Conservation (phyloP, 139 green algal species). For the Chlorella ohadii region DNA sequence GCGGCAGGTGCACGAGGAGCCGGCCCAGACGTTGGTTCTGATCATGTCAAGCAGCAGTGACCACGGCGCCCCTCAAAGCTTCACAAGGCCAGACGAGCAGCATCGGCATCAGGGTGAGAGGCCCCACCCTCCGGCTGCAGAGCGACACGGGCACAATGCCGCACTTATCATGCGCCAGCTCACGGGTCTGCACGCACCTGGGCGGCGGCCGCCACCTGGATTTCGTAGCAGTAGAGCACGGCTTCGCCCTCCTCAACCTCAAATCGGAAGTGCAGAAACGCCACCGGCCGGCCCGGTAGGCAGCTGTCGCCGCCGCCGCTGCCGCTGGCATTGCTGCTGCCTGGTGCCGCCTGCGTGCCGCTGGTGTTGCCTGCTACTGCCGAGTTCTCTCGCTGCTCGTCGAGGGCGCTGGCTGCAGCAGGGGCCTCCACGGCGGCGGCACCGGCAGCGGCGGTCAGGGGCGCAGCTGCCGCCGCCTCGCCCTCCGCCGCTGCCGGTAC, state of each 20-base stretch:
- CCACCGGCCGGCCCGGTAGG: slow-evolving; percentile 14
- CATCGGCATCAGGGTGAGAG: too few relatives aligned
- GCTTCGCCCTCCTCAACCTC: slow-evolving; percentile 51
- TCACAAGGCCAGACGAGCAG: too few relatives aligned
- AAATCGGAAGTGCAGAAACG: slow-evolving; percentile 61
- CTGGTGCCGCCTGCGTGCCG: neutral
- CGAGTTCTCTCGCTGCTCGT: neutral
- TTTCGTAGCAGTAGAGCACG: slow-evolving; percentile 65
- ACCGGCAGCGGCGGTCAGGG: too few relatives aligned
- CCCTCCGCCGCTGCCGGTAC: neutral
- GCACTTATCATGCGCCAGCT: too few relatives aligned
- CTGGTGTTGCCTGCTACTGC: slow-evolving; percentile 11
- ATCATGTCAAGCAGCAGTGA: too few relatives aligned
- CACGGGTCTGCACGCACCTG: too few relatives aligned
- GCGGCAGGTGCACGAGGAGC: too few relatives aligned
- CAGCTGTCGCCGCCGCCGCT: neutral
- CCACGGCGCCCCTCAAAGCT: too few relatives aligned
- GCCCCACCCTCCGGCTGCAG: too few relatives aligned
- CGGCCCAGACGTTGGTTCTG: too few relatives aligned
- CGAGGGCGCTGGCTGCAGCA: neutral
- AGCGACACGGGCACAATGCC: too few relatives aligned
- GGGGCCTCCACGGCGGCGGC: neutral
- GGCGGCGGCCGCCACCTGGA: slow-evolving; percentile 28
- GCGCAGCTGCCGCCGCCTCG: neutral
- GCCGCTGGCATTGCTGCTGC: too few relatives aligned